Conservation (phyloP, 257 asterid genomes). For the Solanum piurae region DNA sequence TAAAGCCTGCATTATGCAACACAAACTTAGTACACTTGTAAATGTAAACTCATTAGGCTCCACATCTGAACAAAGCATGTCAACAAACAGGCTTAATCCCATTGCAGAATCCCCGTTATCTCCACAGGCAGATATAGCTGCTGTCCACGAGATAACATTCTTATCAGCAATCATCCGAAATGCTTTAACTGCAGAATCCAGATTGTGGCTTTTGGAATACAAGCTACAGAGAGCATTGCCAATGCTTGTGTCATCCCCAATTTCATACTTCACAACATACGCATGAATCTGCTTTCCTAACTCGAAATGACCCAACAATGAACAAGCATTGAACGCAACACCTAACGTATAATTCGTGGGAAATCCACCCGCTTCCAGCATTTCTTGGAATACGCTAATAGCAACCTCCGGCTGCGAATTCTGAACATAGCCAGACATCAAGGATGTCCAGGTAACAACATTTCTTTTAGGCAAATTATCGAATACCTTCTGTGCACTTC, state of each 20-base stretch:
- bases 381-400: constrained; percentile 43
- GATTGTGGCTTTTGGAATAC: constrained; percentile 48
- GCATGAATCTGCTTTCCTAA: constrained; percentile 78
- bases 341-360: constrained; percentile 74
- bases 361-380: constrained; percentile 55
- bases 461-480: constrained; percentile 56
- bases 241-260: constrained; percentile 42
- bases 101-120: constrained; percentile 55
- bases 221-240: constrained; percentile 81
- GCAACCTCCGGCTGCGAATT: constrained; percentile 51
- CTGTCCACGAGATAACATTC: constrained; percentile 85
- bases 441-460: constrained; percentile 76
- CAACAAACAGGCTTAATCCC: constrained; percentile 56
- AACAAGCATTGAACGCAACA: constrained; percentile 54
- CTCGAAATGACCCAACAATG: constrained; percentile 38
- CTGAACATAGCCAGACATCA: constrained; percentile 65
- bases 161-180: constrained; percentile 50
- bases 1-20: constrained; percentile 57
- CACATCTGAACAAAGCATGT: constrained; percentile 52
- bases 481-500: constrained; percentile 48
- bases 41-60: constrained; percentile 70
- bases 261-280: constrained; percentile 43
- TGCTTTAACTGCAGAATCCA: constrained; percentile 50
- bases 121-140: constrained; percentile 63
- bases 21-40: constrained; percentile 57